phyloP scores from a whole-genome alignment of 2,329 filamentous ascomycete species.

The Stagonosporopsis cucurbitacearum region DNA sequence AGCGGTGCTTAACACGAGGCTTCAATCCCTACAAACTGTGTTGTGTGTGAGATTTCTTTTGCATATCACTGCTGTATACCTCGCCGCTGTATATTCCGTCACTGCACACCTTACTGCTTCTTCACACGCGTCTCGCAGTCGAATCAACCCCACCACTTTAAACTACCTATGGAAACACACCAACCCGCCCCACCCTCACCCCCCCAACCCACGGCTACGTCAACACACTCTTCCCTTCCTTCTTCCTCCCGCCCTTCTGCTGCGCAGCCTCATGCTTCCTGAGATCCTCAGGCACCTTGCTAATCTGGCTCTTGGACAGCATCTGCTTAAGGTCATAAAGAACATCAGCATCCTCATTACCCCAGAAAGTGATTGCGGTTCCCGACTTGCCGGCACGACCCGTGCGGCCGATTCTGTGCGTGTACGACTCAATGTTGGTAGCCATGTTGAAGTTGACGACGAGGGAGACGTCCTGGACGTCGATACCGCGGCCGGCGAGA shows the following conservation, averaged over 20 bases:
- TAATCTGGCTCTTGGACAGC: slow-evolving; percentile 86
- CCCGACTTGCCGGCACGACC: slow-evolving; percentile 97
- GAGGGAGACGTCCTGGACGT: slow-evolving; percentile 90
- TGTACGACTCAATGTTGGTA: slow-evolving; percentile 89
- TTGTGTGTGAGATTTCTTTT: too few species aligned
- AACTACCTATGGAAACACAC: too few species aligned
- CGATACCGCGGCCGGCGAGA: slow-evolving; percentile 94
- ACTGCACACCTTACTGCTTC: too few species aligned
- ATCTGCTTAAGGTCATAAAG: slow-evolving; percentile 97
- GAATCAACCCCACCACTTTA: too few species aligned
- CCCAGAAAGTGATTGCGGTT: slow-evolving; percentile 94
- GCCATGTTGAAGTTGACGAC: slow-evolving; percentile 99
- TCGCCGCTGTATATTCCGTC: too few species aligned
- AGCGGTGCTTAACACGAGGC: too few species aligned
- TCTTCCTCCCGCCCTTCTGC: slow-evolving; percentile 66
- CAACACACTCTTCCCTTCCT: slow-evolving; percentile 21
- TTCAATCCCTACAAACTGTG: too few species aligned
- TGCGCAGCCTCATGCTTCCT: slow-evolving; percentile 90
- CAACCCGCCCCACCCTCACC: too few species aligned
- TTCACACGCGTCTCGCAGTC: too few species aligned
- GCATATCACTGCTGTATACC: too few species aligned
- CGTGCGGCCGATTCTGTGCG: slow-evolving; percentile 94
- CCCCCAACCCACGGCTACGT: slow-evolving; percentile 2
- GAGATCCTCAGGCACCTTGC: slow-evolving; percentile 88
- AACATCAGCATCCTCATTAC: slow-evolving; percentile 85